Conservation (phyloP, 352 stramenopile species). For the Phytophthora pseudosyringae region DNA sequence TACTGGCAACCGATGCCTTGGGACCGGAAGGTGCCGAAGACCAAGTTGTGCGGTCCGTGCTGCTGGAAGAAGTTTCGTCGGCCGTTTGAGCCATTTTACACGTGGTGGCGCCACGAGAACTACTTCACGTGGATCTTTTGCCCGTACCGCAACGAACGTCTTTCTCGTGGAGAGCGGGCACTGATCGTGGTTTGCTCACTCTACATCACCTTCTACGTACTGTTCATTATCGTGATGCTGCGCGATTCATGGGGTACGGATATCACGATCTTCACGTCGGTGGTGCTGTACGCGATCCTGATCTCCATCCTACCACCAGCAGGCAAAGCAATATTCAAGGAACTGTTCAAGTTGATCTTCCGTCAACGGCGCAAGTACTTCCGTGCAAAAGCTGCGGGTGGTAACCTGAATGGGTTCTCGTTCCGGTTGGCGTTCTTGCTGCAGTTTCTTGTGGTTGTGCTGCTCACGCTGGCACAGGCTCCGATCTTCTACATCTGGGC, state of each 20-base stretch:
- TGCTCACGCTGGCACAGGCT: constrained; percentile 54
- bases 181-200: constrained; percentile 74
- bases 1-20: constrained; percentile 76
- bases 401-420: constrained; percentile 53
- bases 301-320: constrained; percentile 60
- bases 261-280: constrained; percentile 46
- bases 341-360: constrained; percentile 82
- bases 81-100: constrained; percentile 74
- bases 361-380: constrained; percentile 73
- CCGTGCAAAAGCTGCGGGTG: constrained; percentile 51
- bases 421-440: constrained; percentile 65
- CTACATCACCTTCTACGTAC: constrained; percentile 81
- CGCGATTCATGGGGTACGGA: constrained; percentile 45
- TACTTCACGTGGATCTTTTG: constrained; percentile 84
- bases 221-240: constrained; percentile 72
- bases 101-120: constrained; percentile 79
- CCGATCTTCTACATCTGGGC: constrained; percentile 79
- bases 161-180: constrained; percentile 62
- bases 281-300: constrained; percentile 61
- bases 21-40: constrained; percentile 78
- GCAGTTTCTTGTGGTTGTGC: constrained; percentile 59
- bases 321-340: constrained; percentile 76
- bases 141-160: constrained; percentile 68
- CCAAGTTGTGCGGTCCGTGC: constrained; percentile 59
- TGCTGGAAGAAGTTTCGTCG: constrained; percentile 73